phyloP scores from a whole-genome alignment of 495 filamentous ascomycete genomes.

The Penicillium coffeae region DNA sequence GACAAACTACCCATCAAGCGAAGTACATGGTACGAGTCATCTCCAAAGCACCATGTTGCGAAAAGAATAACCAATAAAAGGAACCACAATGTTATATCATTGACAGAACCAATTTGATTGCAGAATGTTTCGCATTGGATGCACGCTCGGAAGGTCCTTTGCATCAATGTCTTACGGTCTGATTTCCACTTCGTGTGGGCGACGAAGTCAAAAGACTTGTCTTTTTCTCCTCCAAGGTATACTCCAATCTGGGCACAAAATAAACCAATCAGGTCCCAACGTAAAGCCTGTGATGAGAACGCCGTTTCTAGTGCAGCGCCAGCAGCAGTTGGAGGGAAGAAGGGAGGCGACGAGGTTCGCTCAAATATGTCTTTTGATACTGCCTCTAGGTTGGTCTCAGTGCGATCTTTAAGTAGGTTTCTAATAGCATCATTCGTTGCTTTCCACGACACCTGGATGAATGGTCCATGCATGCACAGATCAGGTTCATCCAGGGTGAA shows the following conservation, averaged over 20 bases:
- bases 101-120: conserved; percentile 3
- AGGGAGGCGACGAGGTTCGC: background rate
- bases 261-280: conserved; percentile 6
- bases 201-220: background rate
- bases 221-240: conserved; percentile 5
- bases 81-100: conserved; percentile 8
- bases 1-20: conserved; percentile 5
- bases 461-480: background rate
- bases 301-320: background rate
- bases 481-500: background rate
- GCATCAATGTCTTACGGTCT: conserved; percentile 8
- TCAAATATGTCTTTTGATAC: background rate
- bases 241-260: conserved; percentile 8
- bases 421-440: background rate
- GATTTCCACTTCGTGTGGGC: conserved; percentile 6
- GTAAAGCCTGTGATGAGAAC: background rate
- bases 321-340: background rate
- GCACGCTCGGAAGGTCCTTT: conserved; percentile 5
- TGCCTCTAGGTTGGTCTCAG: background rate
- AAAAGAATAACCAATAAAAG: background rate
- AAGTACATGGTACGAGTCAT: conserved; percentile 10
- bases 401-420: background rate
- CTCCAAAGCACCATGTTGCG: conserved; percentile 10
- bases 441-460: background rate
- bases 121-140: conserved; percentile 11